A percentile compares a stretch with the other conserved stretches of the same genome.
Evolutionary conservation across 257 asterid species (phyloP).

Genomic region (Solanum raphanifolium): DNA sequence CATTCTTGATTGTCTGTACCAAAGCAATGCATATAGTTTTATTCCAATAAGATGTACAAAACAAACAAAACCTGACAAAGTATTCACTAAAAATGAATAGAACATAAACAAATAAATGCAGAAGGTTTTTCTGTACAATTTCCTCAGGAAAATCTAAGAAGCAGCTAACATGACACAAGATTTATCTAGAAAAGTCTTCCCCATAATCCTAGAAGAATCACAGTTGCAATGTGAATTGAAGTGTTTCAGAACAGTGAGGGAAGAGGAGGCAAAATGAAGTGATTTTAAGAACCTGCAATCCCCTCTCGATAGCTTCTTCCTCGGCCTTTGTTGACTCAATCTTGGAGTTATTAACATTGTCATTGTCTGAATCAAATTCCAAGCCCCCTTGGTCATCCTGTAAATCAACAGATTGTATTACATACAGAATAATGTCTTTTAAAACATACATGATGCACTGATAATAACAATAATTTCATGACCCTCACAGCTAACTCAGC

Average conservation of each 20-base stretch:
- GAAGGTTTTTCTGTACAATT: neutral
- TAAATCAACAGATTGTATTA: neutral
- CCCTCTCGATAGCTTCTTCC: slow-evolving; percentile 83
- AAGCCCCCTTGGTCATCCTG: slow-evolving; percentile 57
- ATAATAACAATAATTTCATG: neutral
- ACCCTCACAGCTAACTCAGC: slow-evolving; percentile 49
- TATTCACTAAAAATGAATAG: neutral
- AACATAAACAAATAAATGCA: neutral
- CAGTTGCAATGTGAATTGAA: neutral
- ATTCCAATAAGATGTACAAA: neutral
- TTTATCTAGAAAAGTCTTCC: neutral
- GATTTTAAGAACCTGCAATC: slow-evolving; percentile 63
- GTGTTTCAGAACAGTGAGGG: neutral
- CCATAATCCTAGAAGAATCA: neutral
- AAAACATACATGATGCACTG: neutral
- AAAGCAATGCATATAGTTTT: neutral
- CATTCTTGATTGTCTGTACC: slow-evolving; percentile 69
- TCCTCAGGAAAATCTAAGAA: neutral
- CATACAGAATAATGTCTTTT: neutral
- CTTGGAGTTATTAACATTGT: slow-evolving; percentile 43
- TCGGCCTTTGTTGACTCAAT: slow-evolving; percentile 93
- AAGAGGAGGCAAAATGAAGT: neutral
- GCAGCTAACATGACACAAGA: neutral
- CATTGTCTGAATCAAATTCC: slow-evolving; percentile 69
- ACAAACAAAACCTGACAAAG: neutral